Evolutionary conservation across 179 eudicot genomes (phyloP), one percentile per base, ranked within the genome.

Genomic region (Amaranthus tricolor): DNA sequence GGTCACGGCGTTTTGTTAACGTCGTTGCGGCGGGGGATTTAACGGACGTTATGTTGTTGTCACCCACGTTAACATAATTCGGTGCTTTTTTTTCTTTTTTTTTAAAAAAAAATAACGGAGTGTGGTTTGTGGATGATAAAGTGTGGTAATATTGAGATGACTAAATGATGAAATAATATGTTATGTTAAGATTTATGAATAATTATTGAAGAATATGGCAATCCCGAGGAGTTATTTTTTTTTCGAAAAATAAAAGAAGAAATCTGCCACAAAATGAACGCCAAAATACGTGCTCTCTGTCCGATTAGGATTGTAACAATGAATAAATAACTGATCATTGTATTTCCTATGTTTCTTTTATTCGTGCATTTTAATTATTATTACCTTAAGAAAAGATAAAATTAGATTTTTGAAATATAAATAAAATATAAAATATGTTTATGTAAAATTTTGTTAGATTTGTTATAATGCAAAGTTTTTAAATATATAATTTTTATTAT

Each of bases 151-250:
- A 44, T 51, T 68, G 5, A 51, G 19, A 68, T 49, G 40, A 24
- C 3, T 5, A 53, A 56, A 68, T 24, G 48, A 68, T 68, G 2
- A 31, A 31, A 68, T 51, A 54, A 31, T 31, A 69, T 69, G 54
- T 61, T 62, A 17, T 57, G 62, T 72, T 56, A 45, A 16, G 50
- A 60, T 52, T 50, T 51, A 31, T 0, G 44, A 15, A 20, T 44
- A 13, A 58, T 58, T 49, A 44, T 77, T 82, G 74, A 80, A 70
- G 64, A 53, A 52, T 79, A 88, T 84, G 88, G 79, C 79, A 88
- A 90, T 90, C 94, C 91, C 94, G 84, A 88, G 59, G 80, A 50
- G 44, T 20, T 66, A n/a, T n/a, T 67, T 68, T 67, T 73, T 53
- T 51, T 6, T 20, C 21, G 43, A 51, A 44, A 68, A 68, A 51